These are phyloP conservation scores for Hylodesmum podocarpum DNA, from an alignment of 306 rosid genomes.

Conservation along the genomic window DNA sequence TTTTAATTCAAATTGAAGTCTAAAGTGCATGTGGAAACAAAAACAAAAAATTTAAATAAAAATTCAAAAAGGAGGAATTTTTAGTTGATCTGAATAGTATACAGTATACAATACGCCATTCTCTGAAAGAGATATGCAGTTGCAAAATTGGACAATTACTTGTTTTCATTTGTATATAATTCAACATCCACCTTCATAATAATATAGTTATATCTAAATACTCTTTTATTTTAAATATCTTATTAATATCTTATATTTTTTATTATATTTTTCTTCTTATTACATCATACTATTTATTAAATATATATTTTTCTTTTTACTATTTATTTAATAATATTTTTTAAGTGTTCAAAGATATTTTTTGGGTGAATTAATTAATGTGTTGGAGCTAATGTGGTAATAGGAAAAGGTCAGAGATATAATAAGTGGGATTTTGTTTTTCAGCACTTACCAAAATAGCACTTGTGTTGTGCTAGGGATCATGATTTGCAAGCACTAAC, in stretches of 20 bases:
- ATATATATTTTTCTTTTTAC: no score
- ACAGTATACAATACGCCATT: neutral
- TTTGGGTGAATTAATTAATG: neutral
- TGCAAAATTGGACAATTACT: neutral
- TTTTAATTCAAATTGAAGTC: no score
- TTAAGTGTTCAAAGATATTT: no score
- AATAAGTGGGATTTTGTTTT: neutral
- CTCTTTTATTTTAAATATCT: no score
- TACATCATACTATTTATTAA: no score
- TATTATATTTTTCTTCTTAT: no score
- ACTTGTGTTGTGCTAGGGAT: neutral
- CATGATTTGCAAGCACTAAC: neutral
- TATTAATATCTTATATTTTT: no score
- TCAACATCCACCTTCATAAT: no score
- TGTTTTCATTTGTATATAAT: neutral
- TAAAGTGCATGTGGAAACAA: neutral
- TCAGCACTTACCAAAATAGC: neutral
- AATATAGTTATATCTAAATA: no score
- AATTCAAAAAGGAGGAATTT: neutral
- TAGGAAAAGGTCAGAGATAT: neutral
- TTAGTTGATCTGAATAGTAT: neutral
- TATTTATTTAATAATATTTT: no score
- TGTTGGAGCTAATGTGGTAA: neutral
- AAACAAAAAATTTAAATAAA: neutral
- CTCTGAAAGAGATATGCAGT: neutral